phyloP scores from a whole-genome alignment of 1,139 yeast genomes.

The Casaregolazyma lundiana region DNA sequence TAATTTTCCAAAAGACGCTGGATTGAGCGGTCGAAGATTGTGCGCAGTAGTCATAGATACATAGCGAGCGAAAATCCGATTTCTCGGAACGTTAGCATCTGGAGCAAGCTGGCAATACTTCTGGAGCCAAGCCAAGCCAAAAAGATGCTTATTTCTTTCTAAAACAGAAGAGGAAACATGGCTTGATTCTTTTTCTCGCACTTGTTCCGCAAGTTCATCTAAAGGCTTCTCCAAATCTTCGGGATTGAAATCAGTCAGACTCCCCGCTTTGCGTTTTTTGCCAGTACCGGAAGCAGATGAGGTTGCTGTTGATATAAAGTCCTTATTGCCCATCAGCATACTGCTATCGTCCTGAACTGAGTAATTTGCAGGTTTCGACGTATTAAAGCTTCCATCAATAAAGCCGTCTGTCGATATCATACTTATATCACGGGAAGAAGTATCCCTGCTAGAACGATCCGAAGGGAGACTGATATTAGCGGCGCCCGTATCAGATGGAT shows the following conservation, averaged over 20 bases:
- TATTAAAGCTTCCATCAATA: conserved; percentile 2
- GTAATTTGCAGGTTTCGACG: conserved; percentile 1
- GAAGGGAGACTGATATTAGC: conserved; percentile 3
- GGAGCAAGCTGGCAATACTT: conserved; percentile 61
- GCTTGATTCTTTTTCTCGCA: conserved; percentile 43
- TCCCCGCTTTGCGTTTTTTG: conserved; percentile 17
- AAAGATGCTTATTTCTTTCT: conserved; percentile 69
- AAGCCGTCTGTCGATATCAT: conserved; percentile 1
- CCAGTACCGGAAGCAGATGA: conserved; percentile 9
- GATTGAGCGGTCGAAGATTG: conserved; percentile 66
- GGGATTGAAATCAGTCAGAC: conserved; percentile 17
- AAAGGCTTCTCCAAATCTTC: conserved; percentile 41
- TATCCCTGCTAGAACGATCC: conserved; percentile 2
- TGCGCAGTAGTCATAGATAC: conserved; percentile 67
- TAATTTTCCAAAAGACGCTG: conserved; percentile 84
- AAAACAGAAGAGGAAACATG: conserved; percentile 30
- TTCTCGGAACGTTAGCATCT: conserved; percentile 77
- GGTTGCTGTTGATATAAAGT: conserved; percentile 1
- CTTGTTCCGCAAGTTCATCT: conserved; percentile 47
- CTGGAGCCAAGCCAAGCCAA: conserved; percentile 77
- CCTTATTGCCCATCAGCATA: conserved; percentile 7
- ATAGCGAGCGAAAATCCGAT: conserved; percentile 75
- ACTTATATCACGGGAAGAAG: conserved; percentile 3
- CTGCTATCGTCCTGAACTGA: conserved; percentile 2
- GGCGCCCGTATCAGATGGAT: conserved; percentile 6